Evolutionary conservation across 768 basidiomycete species (phyloP).

Genomic region (Auricularia auricula-judae): DNA sequence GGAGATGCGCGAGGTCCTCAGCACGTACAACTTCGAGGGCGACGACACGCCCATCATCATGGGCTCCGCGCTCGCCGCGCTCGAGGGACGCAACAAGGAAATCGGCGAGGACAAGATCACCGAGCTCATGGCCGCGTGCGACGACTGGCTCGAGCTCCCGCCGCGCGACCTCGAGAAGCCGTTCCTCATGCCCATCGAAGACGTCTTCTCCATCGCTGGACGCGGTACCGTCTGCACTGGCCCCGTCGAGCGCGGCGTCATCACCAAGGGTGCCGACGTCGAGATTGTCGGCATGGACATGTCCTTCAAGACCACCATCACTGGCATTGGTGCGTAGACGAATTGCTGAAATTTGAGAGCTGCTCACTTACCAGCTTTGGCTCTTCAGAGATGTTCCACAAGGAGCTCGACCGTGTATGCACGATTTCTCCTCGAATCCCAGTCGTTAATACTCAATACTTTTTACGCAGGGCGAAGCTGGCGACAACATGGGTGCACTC

Average conservation of each 20-base stretch:
- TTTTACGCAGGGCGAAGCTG: constrained; percentile 69
- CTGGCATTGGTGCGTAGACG: constrained; percentile 66
- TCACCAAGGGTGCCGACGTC: constrained; percentile 85
- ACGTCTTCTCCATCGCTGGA: constrained; percentile 95
- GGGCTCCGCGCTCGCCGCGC: constrained; percentile 92
- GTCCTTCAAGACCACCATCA: constrained; percentile 82
- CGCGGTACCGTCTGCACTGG: constrained; percentile 98
- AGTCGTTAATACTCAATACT: not conserved
- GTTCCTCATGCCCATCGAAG: constrained; percentile 93
- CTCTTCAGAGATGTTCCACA: constrained; percentile 92
- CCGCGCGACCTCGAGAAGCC: constrained; percentile 94
- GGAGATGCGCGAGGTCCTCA: constrained; percentile 96
- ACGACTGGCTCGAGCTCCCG: constrained; percentile 91
- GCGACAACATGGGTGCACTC: constrained; percentile 98
- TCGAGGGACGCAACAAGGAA: constrained; percentile 74
- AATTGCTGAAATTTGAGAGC: not conserved
- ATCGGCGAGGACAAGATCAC: constrained; percentile 72
- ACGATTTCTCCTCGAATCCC: not conserved
- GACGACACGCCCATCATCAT: constrained; percentile 97
- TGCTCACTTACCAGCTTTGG: no score
- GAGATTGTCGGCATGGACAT: constrained; percentile 84
- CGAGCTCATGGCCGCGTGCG: constrained; percentile 78
- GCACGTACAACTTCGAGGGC: constrained; percentile 90
- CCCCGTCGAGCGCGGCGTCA: constrained; percentile 86
- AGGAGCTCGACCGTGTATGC: constrained; percentile 85